Evolutionary conservation across 2,329 filamentous ascomycete species (phyloP), one percentile per base, ranked within the genome.

Genomic region (Diaporthe ilicicola): DNA sequence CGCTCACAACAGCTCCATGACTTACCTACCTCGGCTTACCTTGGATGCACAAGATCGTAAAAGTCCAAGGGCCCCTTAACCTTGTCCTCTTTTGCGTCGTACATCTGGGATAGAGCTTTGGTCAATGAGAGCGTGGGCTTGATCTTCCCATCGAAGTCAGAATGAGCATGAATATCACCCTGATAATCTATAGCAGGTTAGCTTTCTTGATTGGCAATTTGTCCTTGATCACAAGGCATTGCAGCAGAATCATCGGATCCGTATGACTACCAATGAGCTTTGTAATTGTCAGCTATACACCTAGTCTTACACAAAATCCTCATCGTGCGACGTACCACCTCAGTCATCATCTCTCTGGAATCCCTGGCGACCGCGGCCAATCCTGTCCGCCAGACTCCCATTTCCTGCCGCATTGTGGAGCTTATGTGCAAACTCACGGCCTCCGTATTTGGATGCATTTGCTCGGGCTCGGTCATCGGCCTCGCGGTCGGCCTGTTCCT

Each of bases 401-500:
- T 86, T 83, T 15, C 84, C 84, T 55, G 84, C 87, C 75, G 90
- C 86, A 70, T 87, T 87, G 76, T 93, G 89, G 69, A 94, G 80
- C 0, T 85, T 85, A 71, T 89, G 89, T 64, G 90, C 85, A 75
- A 94, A 94, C 27, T 89, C 85, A 6, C 88, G 87, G 48, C 90
- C 90, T 5, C 88, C 90, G 67, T 89, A 88, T 76, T 90, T 89
- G 29, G 86, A 84, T 17, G 88, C 87, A n/a, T 84, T 82, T 59
- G 84, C 85, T 70, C 92, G 84, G 27, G 88, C 88, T 72, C 79
- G 83, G 37, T 94, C 89, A 67, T 97, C 94, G 1, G 89, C 88
- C 72, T 93, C 90, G 15, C 87, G 85, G 54, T 90, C 88, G 22
- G 83, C 84, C 61, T 88, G 86, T 75, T 97, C 94, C 72, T 86